phyloP scores from a whole-genome alignment of 805 yeast species.

The Myxozyma kluyveri region DNA sequence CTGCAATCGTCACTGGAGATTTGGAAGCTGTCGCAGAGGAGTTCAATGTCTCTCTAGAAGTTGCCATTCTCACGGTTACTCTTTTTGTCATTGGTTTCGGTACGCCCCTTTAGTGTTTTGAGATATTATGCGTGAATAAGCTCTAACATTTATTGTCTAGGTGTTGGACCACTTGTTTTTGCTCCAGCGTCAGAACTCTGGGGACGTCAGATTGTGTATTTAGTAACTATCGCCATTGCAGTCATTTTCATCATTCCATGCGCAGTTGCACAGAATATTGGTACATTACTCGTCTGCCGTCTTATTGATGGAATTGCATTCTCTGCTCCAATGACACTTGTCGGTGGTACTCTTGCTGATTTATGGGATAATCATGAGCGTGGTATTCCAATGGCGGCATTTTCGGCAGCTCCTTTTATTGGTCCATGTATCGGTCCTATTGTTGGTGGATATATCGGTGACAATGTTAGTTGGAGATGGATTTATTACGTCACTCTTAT shows the following conservation, averaged over 20 bases:
- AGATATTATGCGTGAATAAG: not conserved
- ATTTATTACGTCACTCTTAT: constrained; percentile 63
- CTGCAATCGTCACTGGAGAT: constrained; percentile 67
- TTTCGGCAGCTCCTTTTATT: constrained; percentile 60
- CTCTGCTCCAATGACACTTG: constrained; percentile 70
- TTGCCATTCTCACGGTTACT: constrained; percentile 58
- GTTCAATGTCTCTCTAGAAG: constrained; percentile 56
- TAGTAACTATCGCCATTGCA: constrained; percentile 48
- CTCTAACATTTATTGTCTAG: not conserved
- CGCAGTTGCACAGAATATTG: constrained; percentile 57
- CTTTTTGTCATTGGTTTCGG: constrained; percentile 63
- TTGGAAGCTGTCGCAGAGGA: constrained; percentile 48
- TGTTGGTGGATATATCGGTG: constrained; percentile 57
- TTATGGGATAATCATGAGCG: constrained; percentile 61
- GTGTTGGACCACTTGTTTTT: constrained; percentile 55
- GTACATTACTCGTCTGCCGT: constrained; percentile 63
- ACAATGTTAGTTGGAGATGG: constrained; percentile 69
- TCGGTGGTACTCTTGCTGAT: constrained; percentile 76
- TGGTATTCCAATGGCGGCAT: constrained; percentile 67
- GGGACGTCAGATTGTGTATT: constrained; percentile 56
- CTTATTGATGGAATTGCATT: constrained; percentile 71
- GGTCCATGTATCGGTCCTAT: constrained; percentile 66
- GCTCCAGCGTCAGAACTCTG: constrained; percentile 60
- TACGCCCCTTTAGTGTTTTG: not conserved
- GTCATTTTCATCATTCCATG: constrained; percentile 54